Base-by-base conservation (phyloP, 768 basidiomycete species). In the Kwoniella botswanensis region DNA sequence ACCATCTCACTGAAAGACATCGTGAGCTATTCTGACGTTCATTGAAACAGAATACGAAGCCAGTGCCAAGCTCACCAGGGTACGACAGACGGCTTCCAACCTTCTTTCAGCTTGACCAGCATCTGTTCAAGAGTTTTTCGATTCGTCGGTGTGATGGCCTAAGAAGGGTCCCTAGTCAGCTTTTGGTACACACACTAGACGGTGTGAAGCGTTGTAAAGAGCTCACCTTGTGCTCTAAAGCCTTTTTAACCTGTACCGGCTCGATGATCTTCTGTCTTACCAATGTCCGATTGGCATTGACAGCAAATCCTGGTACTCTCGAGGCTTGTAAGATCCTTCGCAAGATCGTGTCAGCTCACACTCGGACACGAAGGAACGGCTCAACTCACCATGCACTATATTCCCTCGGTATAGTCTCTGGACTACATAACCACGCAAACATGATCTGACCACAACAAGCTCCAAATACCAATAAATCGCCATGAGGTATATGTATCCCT, bases 401-500 rank as follows among this genome's bases (percentile, higher is more conserved):
- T 15, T 91, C 90, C 59, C 85, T 85, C n/a, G 92, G 89, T 24
- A 96, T 88, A 3, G 93, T 93, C 69, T 94, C 93, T 18, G 92
- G 93, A 52, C 91, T 87, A 46, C 92, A 80, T 35, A 93, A 85
- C 77, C 89, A 91, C 2, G 86, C 90, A 78, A 93, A 94, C 80
- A 93, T 84, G 80, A 98, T 96, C 82, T 96, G 94, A 3, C 89
- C 90, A 75, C 90, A 94, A 17, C 92, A 92, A 22, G 94, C 76
- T 0, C 90, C 86, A 77, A 98, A 97, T 11, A 96, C 87, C 9
- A 95, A 81, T 0, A 93, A 88, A 59, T 91, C 92, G 4, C 95
- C 95, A 80, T 94, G 87, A 0, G 94, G 94, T 17, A 98, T 86
- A 55, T 85, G 85, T 55, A 94, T 86, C 41, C 89, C 89, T 41